Evolutionary conservation across 495 filamentous ascomycete species (phyloP).

Genomic region (Penicillium pulvis): DNA sequence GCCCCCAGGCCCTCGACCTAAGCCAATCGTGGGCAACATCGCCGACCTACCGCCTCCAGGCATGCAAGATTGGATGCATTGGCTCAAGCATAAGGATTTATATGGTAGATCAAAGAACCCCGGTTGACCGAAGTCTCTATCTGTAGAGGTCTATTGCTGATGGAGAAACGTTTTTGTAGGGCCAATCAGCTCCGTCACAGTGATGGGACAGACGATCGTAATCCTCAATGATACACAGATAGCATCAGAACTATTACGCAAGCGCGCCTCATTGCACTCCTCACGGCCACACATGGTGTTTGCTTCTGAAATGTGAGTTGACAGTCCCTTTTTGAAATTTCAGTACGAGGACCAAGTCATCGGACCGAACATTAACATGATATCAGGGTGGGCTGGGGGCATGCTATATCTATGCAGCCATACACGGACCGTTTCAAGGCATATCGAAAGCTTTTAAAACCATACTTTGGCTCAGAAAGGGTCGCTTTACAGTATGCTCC

Average conservation of each 20-base stretch:
- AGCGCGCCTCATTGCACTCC: neutral
- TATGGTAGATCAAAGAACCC: constrained; percentile 36
- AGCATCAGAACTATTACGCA: constrained; percentile 49
- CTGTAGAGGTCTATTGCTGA: neutral
- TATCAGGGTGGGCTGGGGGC: neutral
- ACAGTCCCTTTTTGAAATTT: neutral
- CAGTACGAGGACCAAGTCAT: neutral
- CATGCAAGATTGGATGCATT: constrained; percentile 45
- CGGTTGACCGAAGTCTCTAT: neutral
- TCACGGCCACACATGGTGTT: neutral
- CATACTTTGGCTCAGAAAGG: neutral
- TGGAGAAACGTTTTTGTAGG: neutral
- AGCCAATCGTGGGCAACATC: constrained; percentile 52
- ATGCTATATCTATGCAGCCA: neutral
- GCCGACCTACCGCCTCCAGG: constrained; percentile 45
- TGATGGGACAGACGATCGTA: constrained; percentile 49
- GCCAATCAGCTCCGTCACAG: constrained; percentile 47
- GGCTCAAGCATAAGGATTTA: constrained; percentile 52
- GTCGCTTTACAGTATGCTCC: neutral
- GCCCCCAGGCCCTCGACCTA: constrained; percentile 48
- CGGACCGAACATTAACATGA: neutral
- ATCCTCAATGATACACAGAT: constrained; percentile 48
- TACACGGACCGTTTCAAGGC: neutral
- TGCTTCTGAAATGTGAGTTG: neutral
- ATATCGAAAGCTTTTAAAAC: neutral